These are phyloP conservation scores for Trypanosoma platydactyli DNA, from an alignment of 208 protist species.

Conservation along the genomic window DNA sequence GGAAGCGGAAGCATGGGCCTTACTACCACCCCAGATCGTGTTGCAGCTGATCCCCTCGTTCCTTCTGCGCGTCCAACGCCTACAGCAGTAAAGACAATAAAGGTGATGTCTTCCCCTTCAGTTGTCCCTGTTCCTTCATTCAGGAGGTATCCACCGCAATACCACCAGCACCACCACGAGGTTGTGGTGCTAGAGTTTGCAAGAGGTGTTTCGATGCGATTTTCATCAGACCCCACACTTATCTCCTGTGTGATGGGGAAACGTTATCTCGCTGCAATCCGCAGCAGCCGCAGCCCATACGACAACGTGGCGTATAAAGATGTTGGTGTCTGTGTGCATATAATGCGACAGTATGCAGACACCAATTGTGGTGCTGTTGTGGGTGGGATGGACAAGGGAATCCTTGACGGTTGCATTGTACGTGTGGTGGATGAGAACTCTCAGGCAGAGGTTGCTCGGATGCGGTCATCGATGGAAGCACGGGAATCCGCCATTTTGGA, in stretches of 20 bases:
- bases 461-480: conserved; percentile 23
- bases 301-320: conserved; percentile 47
- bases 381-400: not conserved
- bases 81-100: conserved; percentile 14
- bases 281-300: conserved; percentile 40
- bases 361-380: not conserved
- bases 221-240: conserved; percentile 28
- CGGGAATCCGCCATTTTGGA: conserved; percentile 41
- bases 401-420: conserved; percentile 47
- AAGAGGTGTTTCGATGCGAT: conserved; percentile 47
- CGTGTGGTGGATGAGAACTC: conserved; percentile 35
- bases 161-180: conserved; percentile 20
- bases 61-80: conserved; percentile 53
- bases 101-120: conserved; percentile 1
- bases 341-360: conserved; percentile 27
- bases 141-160: conserved; percentile 5
- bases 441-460: conserved; percentile 30
- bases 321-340: conserved; percentile 44
- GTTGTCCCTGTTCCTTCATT: not conserved
- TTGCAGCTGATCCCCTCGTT: conserved; percentile 25
- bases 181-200: conserved; percentile 48
- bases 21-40: not conserved
- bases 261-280: conserved; percentile 48
- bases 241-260: conserved; percentile 30
- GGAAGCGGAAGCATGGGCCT: not conserved